phyloP scores from a whole-genome alignment of 371 early-diverging fungal species.

The Mortierella sp. region DNA sequence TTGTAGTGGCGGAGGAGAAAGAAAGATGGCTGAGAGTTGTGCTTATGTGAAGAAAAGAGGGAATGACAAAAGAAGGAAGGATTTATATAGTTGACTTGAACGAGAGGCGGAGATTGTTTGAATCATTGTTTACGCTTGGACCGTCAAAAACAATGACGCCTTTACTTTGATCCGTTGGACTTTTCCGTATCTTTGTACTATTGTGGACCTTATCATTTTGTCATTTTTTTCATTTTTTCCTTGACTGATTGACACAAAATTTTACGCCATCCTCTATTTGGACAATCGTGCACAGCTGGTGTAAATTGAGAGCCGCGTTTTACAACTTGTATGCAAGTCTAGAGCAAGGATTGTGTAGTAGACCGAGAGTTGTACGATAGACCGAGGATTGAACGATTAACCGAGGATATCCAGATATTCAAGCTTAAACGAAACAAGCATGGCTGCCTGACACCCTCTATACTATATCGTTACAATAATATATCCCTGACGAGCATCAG shows the following conservation, averaged over 20 bases:
- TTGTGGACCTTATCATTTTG: not conserved
- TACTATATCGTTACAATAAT: no score
- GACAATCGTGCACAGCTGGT: not conserved
- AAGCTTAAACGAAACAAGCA: no score
- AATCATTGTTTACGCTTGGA: no score
- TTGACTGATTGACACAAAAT: not conserved
- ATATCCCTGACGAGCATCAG: no score
- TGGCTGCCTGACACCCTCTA: no score
- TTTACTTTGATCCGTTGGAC: not conserved
- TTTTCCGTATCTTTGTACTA: not conserved
- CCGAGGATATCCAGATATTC: no score
- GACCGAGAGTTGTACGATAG: no score
- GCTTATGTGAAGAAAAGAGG: not conserved
- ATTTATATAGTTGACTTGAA: not conserved
- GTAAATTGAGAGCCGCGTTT: no score
- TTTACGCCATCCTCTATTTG: not conserved
- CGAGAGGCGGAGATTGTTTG: not conserved
- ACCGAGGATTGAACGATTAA: no score
- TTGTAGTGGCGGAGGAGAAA: not conserved
- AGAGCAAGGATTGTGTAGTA: no score
- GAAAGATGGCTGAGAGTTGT: no score
- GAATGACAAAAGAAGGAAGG: not conserved
- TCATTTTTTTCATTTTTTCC: not conserved
- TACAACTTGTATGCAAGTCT: no score
- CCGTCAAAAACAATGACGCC: not conserved